Evolutionary conservation across 1,284 basidiomycete genomes (phyloP), one percentile per base, ranked within the genome.

Genomic region (Naganishia albida): DNA sequence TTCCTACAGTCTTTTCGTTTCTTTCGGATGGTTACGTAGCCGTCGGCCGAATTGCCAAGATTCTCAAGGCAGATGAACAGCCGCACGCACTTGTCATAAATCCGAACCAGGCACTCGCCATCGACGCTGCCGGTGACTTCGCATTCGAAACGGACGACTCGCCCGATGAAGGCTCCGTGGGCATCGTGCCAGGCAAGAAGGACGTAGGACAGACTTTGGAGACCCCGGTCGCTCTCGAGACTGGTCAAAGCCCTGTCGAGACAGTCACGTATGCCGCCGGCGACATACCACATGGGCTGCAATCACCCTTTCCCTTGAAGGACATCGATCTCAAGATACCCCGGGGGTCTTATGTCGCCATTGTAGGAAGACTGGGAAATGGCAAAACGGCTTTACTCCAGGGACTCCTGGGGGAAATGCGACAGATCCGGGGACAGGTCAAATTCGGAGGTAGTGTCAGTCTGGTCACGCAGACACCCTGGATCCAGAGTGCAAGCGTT

Each of bases 381-480:
- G 76, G 77, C 26, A 78, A 78, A 62, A 71, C 71, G 1, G 88
- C 88, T 2, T 77, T 92, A 30, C 74, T 89, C 4, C 85, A 87
- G 69, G 85, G 83, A 0, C 70, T 89, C 64, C 85, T 91, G 42
- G 88, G 88, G 3, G 90, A 91, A 76, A 91, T 91, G 89, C 81
- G 85, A 44, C 83, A 83, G 70, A 82, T 82, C 2, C 71, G 80
- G 3, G 90, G 90, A 7, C 81, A 75, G 80, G 83, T 86, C 28
- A 70, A 78, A 0, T 85, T 88, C 71, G 85, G 85, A 1, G 86
- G 88, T 3, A 77, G 80, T 0, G 81, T 89, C 6, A 86, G 88
- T 0, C 91, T 90, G 74, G 72, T 87, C 0, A 85, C 87, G 1
- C 89, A 91, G 73, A 80, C 82, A 2, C 81, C 89, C 0, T 92